Base-by-base conservation (phyloP, 768 basidiomycete genomes). In the Pisolithus tinctorius region DNA sequence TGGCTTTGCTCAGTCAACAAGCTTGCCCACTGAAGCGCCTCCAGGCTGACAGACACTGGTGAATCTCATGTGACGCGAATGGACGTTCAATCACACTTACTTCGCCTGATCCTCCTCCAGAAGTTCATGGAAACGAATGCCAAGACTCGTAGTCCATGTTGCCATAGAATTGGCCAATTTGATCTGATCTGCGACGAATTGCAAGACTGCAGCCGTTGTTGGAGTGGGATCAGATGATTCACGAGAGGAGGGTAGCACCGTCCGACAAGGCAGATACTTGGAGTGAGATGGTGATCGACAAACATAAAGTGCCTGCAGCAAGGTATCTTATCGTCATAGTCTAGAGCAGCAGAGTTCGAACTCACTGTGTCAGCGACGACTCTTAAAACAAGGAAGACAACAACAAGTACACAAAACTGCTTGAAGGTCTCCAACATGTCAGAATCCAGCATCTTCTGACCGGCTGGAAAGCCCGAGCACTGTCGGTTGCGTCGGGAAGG, bases 171-270 rank as follows among this genome's bases (percentile, higher is more conserved):
- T 67, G 13, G 66, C 60, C 9, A 69, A 63, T 14, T 56, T 54
- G 11, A 63, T 58, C 43, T 69, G 66, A 16, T 63, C 65, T 0
- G 54, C 58, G 38, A 67, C 47, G 26, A 69, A 69, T 26, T 55
- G 53, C n/a, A 61, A 34, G 34, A 61, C 50, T 11, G 56, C 60
- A 3, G 37, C 43, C 17, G 64, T 58, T 7, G 63, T 58, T 23
- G 56, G 55, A 5, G 38, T 44, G 10, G 59, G 49, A 48, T 51
- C 53, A n/a, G 45, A 55, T 27, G 50, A 30, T 11, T 50, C 2
- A 6, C 30, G 20, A 20, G 20, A 49, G 41, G 48, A 49, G 26
- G 54, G 47, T 5, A 8, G 10, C 13, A n/a, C 9, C 17, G 31
- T 47, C 10, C 53, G 55, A 23, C 36, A 53, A 38, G 39, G 52